These are phyloP conservation scores for Suhomyces choctaworum DNA, from an alignment of 1,139 yeast genomes.

Conservation along the genomic window DNA sequence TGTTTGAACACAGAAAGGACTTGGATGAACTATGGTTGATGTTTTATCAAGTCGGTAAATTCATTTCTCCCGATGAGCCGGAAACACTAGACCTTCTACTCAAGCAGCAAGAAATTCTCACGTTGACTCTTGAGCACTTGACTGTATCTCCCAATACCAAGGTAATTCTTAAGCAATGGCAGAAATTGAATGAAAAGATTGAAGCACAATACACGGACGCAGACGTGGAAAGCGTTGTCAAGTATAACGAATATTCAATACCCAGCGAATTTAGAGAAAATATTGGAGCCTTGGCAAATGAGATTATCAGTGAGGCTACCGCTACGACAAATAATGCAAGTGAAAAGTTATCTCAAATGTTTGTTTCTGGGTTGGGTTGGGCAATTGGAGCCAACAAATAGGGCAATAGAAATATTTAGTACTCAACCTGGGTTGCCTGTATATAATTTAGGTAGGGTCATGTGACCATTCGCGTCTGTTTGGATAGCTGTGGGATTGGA, in stretches of 20 bases:
- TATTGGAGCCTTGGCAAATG: constrained; percentile 27
- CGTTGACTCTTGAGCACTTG: constrained; percentile 40
- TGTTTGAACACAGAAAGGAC: constrained; percentile 22
- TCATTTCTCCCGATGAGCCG: constrained; percentile 38
- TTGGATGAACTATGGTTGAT: constrained; percentile 56
- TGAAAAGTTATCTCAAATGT: constrained; percentile 51
- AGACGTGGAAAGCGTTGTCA: constrained; percentile 6
- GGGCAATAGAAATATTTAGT: not conserved
- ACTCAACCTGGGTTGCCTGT: not conserved
- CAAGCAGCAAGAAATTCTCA: constrained; percentile 51
- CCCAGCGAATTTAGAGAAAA: constrained; percentile 12
- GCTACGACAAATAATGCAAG: constrained; percentile 40
- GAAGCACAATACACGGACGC: constrained; percentile 18
- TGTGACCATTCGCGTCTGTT: constrained; percentile 1
- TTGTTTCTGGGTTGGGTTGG: constrained; percentile 65
- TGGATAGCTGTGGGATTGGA: not conserved
- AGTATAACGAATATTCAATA: constrained; percentile 1
- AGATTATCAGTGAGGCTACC: constrained; percentile 36
- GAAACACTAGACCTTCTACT: constrained; percentile 25
- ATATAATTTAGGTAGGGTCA: not conserved
- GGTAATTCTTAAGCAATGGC: constrained; percentile 41
- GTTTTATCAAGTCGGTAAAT: constrained; percentile 63
- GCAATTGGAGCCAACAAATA: constrained; percentile 56
- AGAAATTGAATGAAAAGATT: constrained; percentile 30
- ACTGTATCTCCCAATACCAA: constrained; percentile 27